Evolutionary conservation across 352 stramenopile species (phyloP), one percentile per base, ranked within the genome.

Genomic region (Bremia lactucae): DNA sequence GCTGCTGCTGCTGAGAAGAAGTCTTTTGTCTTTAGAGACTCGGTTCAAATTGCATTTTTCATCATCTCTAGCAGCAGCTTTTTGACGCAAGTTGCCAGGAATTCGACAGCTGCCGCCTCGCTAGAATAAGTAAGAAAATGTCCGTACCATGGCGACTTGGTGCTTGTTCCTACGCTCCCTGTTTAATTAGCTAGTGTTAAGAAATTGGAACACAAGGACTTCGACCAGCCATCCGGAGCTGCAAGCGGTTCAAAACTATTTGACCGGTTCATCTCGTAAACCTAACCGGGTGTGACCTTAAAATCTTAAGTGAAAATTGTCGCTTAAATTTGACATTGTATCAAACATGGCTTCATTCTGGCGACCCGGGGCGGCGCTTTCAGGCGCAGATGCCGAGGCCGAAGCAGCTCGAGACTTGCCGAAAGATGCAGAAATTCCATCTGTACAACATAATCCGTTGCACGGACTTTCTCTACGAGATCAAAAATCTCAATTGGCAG

Each of bases 81-180:
- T 49, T n/a, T n/a, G n/a, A n/a, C n/a, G n/a, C n/a, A n/a, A n/a
- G n/a, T n/a, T n/a, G n/a, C n/a, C n/a, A n/a, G n/a, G n/a, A n/a
- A n/a, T n/a, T n/a, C n/a, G n/a, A n/a, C n/a, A n/a, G n/a, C n/a
- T n/a, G n/a, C n/a, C n/a, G n/a, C n/a, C 37, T 43, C 22, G 14
- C 14, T 26, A 14, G n/a, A 19, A n/a, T 15, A 1, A 21, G 31
- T 31, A 8, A 31, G 7, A 18, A 10, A 37, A 9, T 26, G 19
- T 48, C 37, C 74, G 70, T 87, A 87, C 75, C 75, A 87, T 87
- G 70, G 68, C 84, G 68, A 73, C 74, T 87, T 78, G 54, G 69
- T 81, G 65, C 62, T 83, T 70, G 65, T 38, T 58, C 65, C 64
- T 68, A 75, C 77, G 66, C 68, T 87, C 72, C 72, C 75, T 85